Conservation (phyloP, 768 basidiomycete species). For the Kwoniella mangroviensis region DNA sequence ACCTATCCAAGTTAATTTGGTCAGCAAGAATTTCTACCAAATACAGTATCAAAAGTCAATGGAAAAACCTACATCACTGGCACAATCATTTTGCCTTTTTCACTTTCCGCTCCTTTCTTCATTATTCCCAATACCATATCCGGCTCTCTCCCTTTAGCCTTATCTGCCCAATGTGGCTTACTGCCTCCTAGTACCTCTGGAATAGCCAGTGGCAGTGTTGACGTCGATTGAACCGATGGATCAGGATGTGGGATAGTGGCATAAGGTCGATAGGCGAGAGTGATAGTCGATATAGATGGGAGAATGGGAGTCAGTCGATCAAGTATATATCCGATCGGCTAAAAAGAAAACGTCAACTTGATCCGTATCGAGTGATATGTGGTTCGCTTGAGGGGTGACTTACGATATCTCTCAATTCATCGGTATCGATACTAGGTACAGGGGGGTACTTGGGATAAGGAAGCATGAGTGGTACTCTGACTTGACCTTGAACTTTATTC, state of each 20-base stretch:
- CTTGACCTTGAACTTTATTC: neutral
- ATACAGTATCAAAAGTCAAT: too few species aligned
- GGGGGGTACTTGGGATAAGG: slow-evolving; percentile 25
- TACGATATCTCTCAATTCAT: slow-evolving; percentile 17
- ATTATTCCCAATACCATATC: slow-evolving; percentile 29
- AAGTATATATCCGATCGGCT: slow-evolving; percentile 29
- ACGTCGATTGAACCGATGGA: neutral
- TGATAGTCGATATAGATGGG: slow-evolving; percentile 22
- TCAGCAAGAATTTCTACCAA: neutral
- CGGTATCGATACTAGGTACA: neutral
- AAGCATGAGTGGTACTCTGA: slow-evolving; percentile 20
- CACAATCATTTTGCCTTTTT: slow-evolving; percentile 7
- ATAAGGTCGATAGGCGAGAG: slow-evolving; percentile 13
- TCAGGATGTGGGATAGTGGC: slow-evolving; percentile 9
- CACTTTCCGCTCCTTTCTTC: slow-evolving; percentile 16
- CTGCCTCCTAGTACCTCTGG: slow-evolving; percentile 18
- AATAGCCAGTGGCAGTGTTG: slow-evolving; percentile 18
- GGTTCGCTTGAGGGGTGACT: slow-evolving; percentile 5
- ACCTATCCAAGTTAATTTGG: neutral
- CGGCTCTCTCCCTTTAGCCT: slow-evolving; percentile 19
- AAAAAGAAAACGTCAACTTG: neutral
- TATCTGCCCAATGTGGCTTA: slow-evolving; percentile 7
- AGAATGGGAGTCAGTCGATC: slow-evolving; percentile 22
- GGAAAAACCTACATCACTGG: slow-evolving; percentile 14
- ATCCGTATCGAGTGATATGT: neutral